Evolutionary conservation across 805 yeast genomes (phyloP), one percentile per base, ranked within the genome.

Genomic region (Pichia exigua): DNA sequence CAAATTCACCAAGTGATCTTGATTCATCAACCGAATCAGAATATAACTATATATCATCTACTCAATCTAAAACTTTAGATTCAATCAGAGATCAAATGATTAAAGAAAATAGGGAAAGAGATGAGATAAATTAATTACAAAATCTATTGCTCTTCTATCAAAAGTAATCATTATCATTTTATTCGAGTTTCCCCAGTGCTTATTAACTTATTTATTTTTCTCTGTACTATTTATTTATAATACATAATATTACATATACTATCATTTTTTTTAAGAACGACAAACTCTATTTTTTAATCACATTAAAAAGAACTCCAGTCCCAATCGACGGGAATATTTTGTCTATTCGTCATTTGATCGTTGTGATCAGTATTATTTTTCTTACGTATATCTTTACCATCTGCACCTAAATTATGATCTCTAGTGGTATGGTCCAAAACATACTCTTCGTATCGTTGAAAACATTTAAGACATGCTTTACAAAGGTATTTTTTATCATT

Each of bases 261-360:
- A 7, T n/a, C 20, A 4, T n/a, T 17, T n/a, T n/a, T 17, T n/a
- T 5, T 35, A 11, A 35, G n/a, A 35, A 9, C 7, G 35, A 12
- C 17, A 12, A 28, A 20, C 27, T 40, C 28, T 47, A 27, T 20
- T 24, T 20, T 15, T 22, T 5, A 18, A 22, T 46, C 45, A n/a
- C 15, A 5, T 57, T 52, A 69, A 46, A 69, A 69, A 0, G 73
- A 68, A 48, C 71, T 66, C 73, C 73, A 69, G 49, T 69, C 68
- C 73, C 73, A 69, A 50, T 69, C 72, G 5, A 65, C 67, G 7
- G 72, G 73, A 46, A 68, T 54, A 28, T 49, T 48, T 10, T 51
- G 42, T 17, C 52, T 38, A 44, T 53, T 56, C 4, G 44, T 44
- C 39, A 44, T 48, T 17, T 50, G 53, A 21, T 60, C 62, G 45